Conservation (phyloP, 2,329 filamentous ascomycete genomes). For the Pyrenophora tritici-repentis region DNA sequence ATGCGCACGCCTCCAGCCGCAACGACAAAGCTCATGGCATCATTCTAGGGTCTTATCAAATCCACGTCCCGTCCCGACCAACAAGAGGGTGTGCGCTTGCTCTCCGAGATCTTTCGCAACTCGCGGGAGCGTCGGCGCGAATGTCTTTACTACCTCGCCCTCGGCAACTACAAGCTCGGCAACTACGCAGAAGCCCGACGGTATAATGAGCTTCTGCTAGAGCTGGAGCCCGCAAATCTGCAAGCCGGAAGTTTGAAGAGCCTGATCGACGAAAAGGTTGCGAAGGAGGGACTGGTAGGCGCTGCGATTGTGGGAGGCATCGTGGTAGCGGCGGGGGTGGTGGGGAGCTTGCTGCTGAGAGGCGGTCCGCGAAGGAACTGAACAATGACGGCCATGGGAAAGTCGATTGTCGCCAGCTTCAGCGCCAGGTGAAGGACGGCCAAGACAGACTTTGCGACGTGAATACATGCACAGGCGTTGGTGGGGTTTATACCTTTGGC, state of each 20-base stretch:
- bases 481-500: slow-evolving; percentile 26
- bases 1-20: slow-evolving; percentile 2
- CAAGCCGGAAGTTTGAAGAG: slow-evolving; percentile 85
- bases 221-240: slow-evolving; percentile 88
- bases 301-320: slow-evolving; percentile 94
- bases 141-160: slow-evolving; percentile 96
- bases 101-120: slow-evolving; percentile 95
- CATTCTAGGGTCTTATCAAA: slow-evolving; percentile 84
- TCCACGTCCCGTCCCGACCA: slow-evolving; percentile 83
- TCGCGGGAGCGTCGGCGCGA: slow-evolving; percentile 92
- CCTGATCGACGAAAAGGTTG: slow-evolving; percentile 94
- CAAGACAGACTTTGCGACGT: neutral
- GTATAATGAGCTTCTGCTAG: slow-evolving; percentile 91
- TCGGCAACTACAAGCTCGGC: slow-evolving; percentile 97
- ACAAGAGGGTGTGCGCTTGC: slow-evolving; percentile 89
- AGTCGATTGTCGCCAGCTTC: neutral
- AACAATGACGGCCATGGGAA: neutral
- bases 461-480: slow-evolving; percentile 35
- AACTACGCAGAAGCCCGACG: slow-evolving; percentile 94
- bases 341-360: slow-evolving; percentile 84
- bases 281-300: slow-evolving; percentile 89
- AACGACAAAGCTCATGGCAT: slow-evolving; percentile 8
- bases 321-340: slow-evolving; percentile 88
- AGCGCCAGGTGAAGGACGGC: neutral
- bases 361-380: slow-evolving; percentile 66